Base-by-base conservation (phyloP, 2,329 filamentous ascomycete genomes). In the Ambrosiella beaveri region DNA sequence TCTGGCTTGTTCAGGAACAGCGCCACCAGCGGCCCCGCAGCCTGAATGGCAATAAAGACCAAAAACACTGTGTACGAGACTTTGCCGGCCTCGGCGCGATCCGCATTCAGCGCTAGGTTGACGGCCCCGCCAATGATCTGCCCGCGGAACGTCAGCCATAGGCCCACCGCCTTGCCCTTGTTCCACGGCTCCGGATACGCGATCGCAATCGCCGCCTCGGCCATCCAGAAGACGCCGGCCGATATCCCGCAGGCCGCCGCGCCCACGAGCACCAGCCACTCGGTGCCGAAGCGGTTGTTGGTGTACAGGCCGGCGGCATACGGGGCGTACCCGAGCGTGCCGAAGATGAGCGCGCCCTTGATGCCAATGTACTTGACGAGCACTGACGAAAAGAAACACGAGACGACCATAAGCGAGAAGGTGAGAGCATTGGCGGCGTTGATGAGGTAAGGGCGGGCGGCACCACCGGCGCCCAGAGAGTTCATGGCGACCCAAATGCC, bases 401-500 rank as follows among this genome's bases (percentile, higher is more conserved):
- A 84, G 0, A 88, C 65, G 0, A 87, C 80, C 84, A 87, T 87
- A 7, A 87, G 74, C 52, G 80, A 81, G 65, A 88, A 88, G 0
- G 83, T 86, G 44, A 87, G 67, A 0, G 84, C 79, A 63, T 88
- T 88, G 12, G 82, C 83, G 0, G 80, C 75, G 64, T 87, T 57
- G 54, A 88, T 80, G 1, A 87, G 73, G 63, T 81, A 75, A 0
- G 84, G 84, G 7, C 75, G 74, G 62, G 81, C 74, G 37, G 78
- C 74, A 2, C 85, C 85, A 54, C 84, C 85, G 1, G 82, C 85
- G 8, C 84, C 84, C 0, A 88, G 75, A 0, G 77, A 81, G 69
- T 86, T 87, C 82, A 87, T 85, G 7, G 82, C 82, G 11, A 75
- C 77, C 84, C 84, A 87, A 61, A 87, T 83, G 0, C 84, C 84